Evolutionary conservation across 2,329 filamentous ascomycete species (phyloP).

Genomic region (Penicillium hordei): DNA sequence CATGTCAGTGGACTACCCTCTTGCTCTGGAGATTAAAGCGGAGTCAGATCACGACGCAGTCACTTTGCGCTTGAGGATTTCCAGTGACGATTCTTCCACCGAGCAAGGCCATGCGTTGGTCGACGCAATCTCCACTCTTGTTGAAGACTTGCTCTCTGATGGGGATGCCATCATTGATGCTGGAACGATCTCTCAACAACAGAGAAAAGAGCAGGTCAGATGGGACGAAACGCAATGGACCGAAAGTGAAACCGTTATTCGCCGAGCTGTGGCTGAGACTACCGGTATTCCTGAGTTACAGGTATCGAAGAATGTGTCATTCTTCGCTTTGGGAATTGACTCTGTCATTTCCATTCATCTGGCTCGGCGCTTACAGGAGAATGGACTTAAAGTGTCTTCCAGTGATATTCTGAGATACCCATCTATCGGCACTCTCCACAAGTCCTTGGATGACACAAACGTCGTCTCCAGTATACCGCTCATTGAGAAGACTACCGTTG

Average conservation of each 20-base stretch:
- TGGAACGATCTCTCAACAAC: neutral
- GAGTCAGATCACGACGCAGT: neutral
- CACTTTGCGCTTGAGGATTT: conserved; percentile 2
- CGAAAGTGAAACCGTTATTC: neutral
- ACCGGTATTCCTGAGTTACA: neutral
- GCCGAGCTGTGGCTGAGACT: neutral
- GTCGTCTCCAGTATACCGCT: neutral
- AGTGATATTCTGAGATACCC: conserved; percentile 8
- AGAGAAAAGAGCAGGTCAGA: no score
- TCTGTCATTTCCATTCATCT: conserved; percentile 4
- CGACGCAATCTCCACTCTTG: neutral
- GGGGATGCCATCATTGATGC: neutral
- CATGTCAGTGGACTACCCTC: conserved; percentile 4
- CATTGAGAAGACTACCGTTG: neutral
- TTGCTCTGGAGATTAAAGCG: conserved; percentile 5
- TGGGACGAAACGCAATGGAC: conserved; percentile 3
- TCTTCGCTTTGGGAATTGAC: conserved; percentile 9
- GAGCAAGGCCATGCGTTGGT: neutral
- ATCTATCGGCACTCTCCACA: neutral
- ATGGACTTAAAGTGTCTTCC: neutral
- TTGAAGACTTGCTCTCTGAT: neutral
- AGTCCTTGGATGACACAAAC: neutral
- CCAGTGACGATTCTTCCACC: neutral
- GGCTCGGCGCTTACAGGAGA: neutral
- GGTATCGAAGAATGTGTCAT: conserved; percentile 3